phyloP scores from a whole-genome alignment of 2,329 filamentous ascomycete species.

The Penicillium olsonii region DNA sequence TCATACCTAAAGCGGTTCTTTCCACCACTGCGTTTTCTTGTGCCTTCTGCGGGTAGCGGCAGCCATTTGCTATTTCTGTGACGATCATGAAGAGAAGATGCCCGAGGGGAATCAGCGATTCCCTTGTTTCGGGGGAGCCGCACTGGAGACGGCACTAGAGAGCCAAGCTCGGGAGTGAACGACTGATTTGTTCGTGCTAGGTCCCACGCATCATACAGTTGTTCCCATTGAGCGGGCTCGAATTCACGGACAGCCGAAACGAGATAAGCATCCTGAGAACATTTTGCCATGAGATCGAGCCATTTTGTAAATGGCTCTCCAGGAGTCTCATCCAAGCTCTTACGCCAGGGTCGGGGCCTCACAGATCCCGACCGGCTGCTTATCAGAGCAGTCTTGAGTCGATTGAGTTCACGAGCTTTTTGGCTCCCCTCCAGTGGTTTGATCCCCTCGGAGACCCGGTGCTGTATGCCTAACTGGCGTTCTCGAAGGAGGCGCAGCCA shows the following conservation, averaged over 20 bases:
- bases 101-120: neutral
- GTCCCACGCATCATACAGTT: neutral
- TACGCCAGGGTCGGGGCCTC: too few relatives aligned
- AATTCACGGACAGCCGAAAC: neutral
- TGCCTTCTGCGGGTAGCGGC: neutral
- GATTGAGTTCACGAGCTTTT: neutral
- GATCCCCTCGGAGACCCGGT: constrained; percentile 9
- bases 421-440: constrained; percentile 13
- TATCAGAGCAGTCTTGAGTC: too few relatives aligned
- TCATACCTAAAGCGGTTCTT: too few relatives aligned
- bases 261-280: neutral
- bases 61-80: neutral
- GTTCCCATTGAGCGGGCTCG: neutral
- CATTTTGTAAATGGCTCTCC: constrained; percentile 20
- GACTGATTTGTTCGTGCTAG: neutral
- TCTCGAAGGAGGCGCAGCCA: constrained; percentile 28
- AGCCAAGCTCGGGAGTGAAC: neutral
- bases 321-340: too few relatives aligned
- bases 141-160: neutral
- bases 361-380: too few relatives aligned
- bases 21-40: neutral
- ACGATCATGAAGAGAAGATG: neutral
- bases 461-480: constrained; percentile 18
- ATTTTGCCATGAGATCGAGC: constrained; percentile 5
- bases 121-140: neutral